phyloP scores from a whole-genome alignment of 441 rosid genomes.

The Euphorbia schlechtendalii region DNA sequence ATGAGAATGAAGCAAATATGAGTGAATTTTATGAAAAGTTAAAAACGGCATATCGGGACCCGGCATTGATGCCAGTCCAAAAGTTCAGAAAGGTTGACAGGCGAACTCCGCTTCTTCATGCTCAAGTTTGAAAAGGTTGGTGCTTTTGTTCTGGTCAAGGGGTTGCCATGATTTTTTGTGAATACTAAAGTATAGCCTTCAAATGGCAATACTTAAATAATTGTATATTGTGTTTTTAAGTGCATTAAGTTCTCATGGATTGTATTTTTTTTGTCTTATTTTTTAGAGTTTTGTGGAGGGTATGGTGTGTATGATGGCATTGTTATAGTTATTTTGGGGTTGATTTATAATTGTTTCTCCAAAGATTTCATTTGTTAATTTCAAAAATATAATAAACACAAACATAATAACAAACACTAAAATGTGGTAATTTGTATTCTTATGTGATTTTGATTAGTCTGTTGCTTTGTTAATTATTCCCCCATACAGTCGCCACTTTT shows the following conservation, averaged over 20 bases:
- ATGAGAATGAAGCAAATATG: slow-evolving; percentile 50
- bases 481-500: not conserved
- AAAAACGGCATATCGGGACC: slow-evolving; percentile 62
- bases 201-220: not conserved
- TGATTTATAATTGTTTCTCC: too few relatives aligned
- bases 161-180: not conserved
- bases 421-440: slow-evolving; percentile 6
- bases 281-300: too few relatives aligned
- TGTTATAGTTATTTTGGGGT: too few relatives aligned
- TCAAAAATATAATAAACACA: slow-evolving; percentile 15
- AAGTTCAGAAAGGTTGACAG: slow-evolving; percentile 35
- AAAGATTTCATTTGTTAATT: slow-evolving; percentile 9
- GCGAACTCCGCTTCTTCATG: slow-evolving; percentile 42
- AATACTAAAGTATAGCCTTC: not conserved
- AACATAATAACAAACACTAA: slow-evolving; percentile 10
- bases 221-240: too few relatives aligned
- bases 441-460: not conserved
- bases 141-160: not conserved
- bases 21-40: slow-evolving; percentile 51
- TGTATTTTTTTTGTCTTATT: too few relatives aligned
- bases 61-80: slow-evolving; percentile 44
- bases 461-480: not conserved
- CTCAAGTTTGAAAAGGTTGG: slow-evolving; percentile 21
- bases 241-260: too few relatives aligned
- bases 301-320: too few relatives aligned